Base-by-base conservation (phyloP, 1,139 yeast genomes). In the Candida freyschussii region DNA sequence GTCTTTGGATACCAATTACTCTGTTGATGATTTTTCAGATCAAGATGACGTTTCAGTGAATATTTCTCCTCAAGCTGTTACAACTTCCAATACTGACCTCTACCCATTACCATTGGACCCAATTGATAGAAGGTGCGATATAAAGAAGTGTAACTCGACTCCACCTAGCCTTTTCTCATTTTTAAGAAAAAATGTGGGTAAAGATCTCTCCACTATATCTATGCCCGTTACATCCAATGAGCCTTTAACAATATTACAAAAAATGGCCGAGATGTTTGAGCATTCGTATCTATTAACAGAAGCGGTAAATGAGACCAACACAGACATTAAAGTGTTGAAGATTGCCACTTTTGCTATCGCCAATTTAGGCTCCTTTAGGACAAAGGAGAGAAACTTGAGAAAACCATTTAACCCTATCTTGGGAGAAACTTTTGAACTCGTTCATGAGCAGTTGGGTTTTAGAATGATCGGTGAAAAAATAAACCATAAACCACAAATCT, bases 151-250 rank as follows among this genome's bases (percentile, higher is more conserved):
- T 35, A 65, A 65, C 0, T 71, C 77, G 27, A 63, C 76, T 0
- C 97, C 97, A 3, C 96, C 96, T 5, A 81, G 93, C 43, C 60
- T 91, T 24, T 63, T 89, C 33, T 72, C 87, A 1, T 74, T 87
- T 50, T 68, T 91, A 38, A 72, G 96, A 35, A 87, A 89, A 54
- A 87, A 86, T 49, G 94, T 89, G 12, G 96, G 97, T 17, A 89
- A 89, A 53, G 97, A 89, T 57, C 57, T 89, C 43, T 72, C 91
- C 0, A 72, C 91, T 1, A 75, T 87, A 36, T 80, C 96, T 1
- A 87, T 89, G 93, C 98, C 98, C 1, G 95, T 91, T 5, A 80
- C 93, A 3, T 73, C 87, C 42, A 91, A 91, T 60, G 98, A 91
- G 56, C 98, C 98, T 0, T 59, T 89, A 13, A 75, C 94, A 0